Conservation (phyloP, 345 rosid genomes). For the Camelina hispida region DNA sequence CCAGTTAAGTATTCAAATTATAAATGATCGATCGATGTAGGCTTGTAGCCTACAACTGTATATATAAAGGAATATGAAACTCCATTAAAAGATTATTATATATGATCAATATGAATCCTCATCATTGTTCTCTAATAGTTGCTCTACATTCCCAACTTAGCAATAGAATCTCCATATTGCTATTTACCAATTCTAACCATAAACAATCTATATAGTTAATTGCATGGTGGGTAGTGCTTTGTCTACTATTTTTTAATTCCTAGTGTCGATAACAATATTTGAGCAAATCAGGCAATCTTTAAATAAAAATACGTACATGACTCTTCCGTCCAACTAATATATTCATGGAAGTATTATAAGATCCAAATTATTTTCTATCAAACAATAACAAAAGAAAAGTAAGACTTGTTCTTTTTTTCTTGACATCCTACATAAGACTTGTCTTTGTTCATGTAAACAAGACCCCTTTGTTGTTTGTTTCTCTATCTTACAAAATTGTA, state of each 20-base stretch:
- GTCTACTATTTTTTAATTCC: conserved; percentile 4
- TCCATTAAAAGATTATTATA: conserved; percentile 19
- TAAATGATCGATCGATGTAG: too few species aligned
- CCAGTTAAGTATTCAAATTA: background rate
- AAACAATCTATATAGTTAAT: conserved; percentile 9
- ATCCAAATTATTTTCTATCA: conserved; percentile 20
- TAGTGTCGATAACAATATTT: too few species aligned
- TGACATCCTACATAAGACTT: background rate
- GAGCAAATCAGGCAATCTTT: conserved; percentile 14
- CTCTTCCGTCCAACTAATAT: conserved; percentile 24
- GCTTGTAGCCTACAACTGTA: too few species aligned
- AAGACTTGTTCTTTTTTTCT: background rate
- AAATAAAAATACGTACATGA: conserved; percentile 7
- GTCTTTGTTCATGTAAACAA: conserved; percentile 12
- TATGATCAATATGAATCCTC: conserved; percentile 27
- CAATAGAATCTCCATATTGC: conserved; percentile 31
- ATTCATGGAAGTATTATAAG: background rate
- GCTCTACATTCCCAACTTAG: conserved; percentile 11
- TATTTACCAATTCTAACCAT: conserved; percentile 23
- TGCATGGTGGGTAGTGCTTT: conserved; percentile 37
- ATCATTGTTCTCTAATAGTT: conserved; percentile 26
- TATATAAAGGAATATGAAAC: too few species aligned
- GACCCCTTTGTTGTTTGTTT: conserved; percentile 13
- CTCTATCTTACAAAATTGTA: conserved; percentile 12
- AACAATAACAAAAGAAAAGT: conserved; percentile 8